Conservation (phyloP, 2,329 filamentous ascomycete genomes). For the Hymenoscyphus repandus region DNA sequence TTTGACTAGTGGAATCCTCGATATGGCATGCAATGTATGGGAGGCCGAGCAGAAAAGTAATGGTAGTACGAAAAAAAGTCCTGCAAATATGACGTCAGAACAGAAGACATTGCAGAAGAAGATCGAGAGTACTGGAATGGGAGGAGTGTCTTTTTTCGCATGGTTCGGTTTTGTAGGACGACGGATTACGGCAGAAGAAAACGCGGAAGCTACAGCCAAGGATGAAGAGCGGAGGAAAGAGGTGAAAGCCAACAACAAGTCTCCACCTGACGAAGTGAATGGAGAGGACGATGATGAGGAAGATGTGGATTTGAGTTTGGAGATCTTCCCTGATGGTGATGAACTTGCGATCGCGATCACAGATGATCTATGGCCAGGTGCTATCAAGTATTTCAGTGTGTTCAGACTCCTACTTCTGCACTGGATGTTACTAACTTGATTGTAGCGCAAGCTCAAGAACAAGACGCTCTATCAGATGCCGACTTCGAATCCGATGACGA, state of each 20-base stretch:
- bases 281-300: constrained; percentile 40
- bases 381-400: constrained; percentile 88
- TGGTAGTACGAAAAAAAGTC: constrained; percentile 27
- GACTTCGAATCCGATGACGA: constrained; percentile 64
- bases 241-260: constrained; percentile 35
- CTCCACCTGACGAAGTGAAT: constrained; percentile 28
- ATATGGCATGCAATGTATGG: constrained; percentile 65
- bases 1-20: constrained; percentile 73
- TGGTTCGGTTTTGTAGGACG: constrained; percentile 79
- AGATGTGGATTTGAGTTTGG: constrained; percentile 60
- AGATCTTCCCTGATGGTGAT: constrained; percentile 85
- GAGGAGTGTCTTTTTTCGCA: constrained; percentile 75
- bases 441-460: constrained; percentile 64
- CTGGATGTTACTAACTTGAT: constrained; percentile 32
- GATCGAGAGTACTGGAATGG: constrained; percentile 54
- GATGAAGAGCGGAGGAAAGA: constrained; percentile 51
- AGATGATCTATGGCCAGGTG: constrained; percentile 84
- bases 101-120: constrained; percentile 48
- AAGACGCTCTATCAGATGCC: constrained; percentile 59
- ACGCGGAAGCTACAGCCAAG: constrained; percentile 52
- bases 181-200: constrained; percentile 69
- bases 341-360: constrained; percentile 74
- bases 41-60: constrained; percentile 48
- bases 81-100: constrained; percentile 38
- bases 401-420: background rate